phyloP scores from a whole-genome alignment of 2,329 filamentous ascomycete species.

The Diaporthe citriasiana region DNA sequence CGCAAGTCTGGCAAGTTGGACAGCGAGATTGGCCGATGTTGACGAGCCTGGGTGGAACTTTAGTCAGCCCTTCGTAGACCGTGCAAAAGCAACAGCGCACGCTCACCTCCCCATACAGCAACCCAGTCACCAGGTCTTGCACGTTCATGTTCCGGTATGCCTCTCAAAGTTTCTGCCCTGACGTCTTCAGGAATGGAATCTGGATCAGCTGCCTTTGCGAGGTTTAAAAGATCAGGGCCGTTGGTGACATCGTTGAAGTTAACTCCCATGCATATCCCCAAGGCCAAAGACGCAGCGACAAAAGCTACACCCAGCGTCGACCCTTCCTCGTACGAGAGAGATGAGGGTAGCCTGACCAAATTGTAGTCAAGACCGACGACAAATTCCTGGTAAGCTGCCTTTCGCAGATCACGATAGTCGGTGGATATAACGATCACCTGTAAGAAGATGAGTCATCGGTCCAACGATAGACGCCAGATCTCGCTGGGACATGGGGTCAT shows the following conservation, averaged over 20 bases:
- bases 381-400: constrained; percentile 80
- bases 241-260: constrained; percentile 67
- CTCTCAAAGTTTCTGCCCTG: constrained; percentile 71
- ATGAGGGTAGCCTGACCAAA: constrained; percentile 70
- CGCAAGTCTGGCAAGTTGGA: constrained; percentile 77
- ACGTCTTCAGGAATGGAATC: constrained; percentile 72
- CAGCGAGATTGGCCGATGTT: constrained; percentile 75
- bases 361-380: constrained; percentile 76
- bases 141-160: constrained; percentile 66
- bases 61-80: not conserved
- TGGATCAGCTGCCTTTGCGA: constrained; percentile 62
- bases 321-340: constrained; percentile 66
- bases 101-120: constrained; percentile 78
- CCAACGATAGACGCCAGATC: not conserved
- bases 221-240: constrained; percentile 71
- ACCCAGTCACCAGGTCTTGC: constrained; percentile 76
- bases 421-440: constrained; percentile 77
- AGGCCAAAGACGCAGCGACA: constrained; percentile 75
- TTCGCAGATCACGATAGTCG: constrained; percentile 80
- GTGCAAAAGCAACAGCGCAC: not conserved
- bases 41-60: constrained; percentile 65
- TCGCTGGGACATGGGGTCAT: constrained; percentile 32
- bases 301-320: constrained; percentile 79
- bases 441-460: not conserved
- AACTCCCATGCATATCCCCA: constrained; percentile 79